These are phyloP conservation scores for Teunomyces cretensis DNA, from an alignment of 805 yeast genomes.

Conservation along the genomic window DNA sequence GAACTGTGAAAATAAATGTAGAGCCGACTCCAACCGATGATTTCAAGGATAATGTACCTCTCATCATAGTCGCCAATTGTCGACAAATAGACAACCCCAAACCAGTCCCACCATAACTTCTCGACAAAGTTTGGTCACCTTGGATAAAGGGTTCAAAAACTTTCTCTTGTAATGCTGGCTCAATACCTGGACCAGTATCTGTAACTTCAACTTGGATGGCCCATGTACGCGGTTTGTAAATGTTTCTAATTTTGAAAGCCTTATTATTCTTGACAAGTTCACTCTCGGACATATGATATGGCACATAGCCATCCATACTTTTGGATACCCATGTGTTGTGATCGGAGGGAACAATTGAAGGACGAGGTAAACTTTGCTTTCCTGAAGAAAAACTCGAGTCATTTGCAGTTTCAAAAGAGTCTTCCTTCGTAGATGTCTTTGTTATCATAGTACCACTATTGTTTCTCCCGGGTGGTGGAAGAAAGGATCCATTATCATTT, in stretches of 20 bases:
- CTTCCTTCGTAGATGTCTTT: not conserved
- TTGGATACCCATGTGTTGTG: constrained; percentile 1
- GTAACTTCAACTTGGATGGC: constrained; percentile 69
- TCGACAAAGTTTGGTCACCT: constrained; percentile 90
- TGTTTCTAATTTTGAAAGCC: constrained; percentile 31
- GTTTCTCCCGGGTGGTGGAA: not conserved
- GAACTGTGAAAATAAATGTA: constrained; percentile 76
- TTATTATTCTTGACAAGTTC: constrained; percentile 38
- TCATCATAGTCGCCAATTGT: constrained; percentile 89
- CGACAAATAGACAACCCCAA: constrained; percentile 86
- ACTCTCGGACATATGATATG: constrained; percentile 12
- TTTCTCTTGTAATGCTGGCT: constrained; percentile 71
- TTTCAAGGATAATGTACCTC: constrained; percentile 74
- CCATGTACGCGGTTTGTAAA: constrained; percentile 48
- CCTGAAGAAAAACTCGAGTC: not conserved
- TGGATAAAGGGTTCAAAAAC: constrained; percentile 97
- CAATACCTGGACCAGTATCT: constrained; percentile 96
- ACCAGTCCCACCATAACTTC: constrained; percentile 96
- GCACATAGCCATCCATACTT: constrained; percentile 1
- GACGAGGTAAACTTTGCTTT: not conserved
- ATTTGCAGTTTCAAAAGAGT: not conserved
- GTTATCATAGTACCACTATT: not conserved
- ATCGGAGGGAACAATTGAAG: not conserved
- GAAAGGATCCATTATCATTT: not conserved
- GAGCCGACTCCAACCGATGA: constrained; percentile 83